Evolutionary conservation across 2,329 filamentous ascomycete species (phyloP).

Genomic region (Colletotrichum sp.): DNA sequence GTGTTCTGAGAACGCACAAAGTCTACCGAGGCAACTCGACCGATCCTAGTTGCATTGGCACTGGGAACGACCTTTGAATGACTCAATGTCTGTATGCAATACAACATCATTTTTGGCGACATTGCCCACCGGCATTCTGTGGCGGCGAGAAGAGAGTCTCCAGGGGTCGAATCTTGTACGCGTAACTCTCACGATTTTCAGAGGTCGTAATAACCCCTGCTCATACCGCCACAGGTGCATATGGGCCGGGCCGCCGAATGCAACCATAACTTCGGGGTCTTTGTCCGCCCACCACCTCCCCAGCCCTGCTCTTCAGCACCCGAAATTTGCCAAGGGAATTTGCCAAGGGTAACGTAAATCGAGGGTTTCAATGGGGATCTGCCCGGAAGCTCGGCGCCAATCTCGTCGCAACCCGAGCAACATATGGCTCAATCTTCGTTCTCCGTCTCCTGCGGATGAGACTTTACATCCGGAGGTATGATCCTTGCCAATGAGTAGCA

Average conservation of each 20-base stretch:
- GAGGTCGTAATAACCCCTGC: background rate
- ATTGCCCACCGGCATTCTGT: background rate
- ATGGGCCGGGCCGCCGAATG: background rate
- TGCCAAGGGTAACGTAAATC: background rate
- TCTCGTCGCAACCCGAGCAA: background rate
- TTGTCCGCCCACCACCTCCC: background rate
- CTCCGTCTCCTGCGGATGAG: background rate
- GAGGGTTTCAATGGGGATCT: background rate
- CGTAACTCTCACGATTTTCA: background rate
- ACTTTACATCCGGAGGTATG: background rate
- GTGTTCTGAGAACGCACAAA: background rate
- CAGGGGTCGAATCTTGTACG: background rate
- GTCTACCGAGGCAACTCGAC: background rate
- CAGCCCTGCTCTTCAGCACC: background rate
- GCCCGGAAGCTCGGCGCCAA: background rate
- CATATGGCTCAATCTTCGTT: background rate
- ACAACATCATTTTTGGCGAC: background rate
- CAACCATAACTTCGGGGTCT: background rate
- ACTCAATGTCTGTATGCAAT: background rate
- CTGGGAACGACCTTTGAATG: background rate
- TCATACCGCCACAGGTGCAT: background rate
- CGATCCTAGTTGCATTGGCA: background rate
- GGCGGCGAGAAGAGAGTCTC: background rate
- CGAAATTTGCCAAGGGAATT: background rate
- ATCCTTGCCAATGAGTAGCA: background rate